These are phyloP conservation scores for Asterochloris erici DNA, from an alignment of 139 green algal species.

Conservation along the genomic window DNA sequence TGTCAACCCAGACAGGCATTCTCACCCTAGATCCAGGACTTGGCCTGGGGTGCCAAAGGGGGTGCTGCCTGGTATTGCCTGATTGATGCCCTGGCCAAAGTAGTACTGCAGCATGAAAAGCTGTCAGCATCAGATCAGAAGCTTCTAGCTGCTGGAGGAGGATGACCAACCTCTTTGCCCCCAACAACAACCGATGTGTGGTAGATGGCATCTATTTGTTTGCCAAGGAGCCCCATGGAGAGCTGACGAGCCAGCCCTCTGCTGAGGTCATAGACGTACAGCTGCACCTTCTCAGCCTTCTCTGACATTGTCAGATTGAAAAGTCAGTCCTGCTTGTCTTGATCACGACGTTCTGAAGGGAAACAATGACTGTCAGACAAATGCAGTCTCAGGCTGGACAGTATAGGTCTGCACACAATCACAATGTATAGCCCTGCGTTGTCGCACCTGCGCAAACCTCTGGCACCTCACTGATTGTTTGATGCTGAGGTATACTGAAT, in stretches of 20 bases:
- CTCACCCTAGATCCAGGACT: conserved; percentile 54
- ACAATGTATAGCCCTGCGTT: too few relatives aligned
- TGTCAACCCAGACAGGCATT: too few relatives aligned
- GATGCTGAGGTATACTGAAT: too few relatives aligned
- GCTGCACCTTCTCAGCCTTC: conserved; percentile 45
- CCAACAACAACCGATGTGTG: conserved; percentile 63
- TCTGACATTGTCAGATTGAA: conserved; percentile 1
- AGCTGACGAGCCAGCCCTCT: conserved; percentile 62
- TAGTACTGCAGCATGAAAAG: conserved; percentile 6
- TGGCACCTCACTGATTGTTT: too few relatives aligned
- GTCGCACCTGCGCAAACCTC: too few relatives aligned
- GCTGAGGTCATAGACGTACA: conserved; percentile 82
- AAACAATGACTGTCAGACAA: too few relatives aligned
- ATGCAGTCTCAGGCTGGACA: too few relatives aligned
- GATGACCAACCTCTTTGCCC: conserved; percentile 2
- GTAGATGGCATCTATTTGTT: conserved; percentile 63
- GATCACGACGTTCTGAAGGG: too few relatives aligned
- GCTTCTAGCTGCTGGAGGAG: too few relatives aligned
- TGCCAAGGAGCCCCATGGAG: conserved; percentile 60
- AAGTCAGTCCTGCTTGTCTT: too few relatives aligned
- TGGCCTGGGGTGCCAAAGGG: conserved; percentile 53
- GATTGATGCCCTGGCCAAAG: conserved; percentile 54
- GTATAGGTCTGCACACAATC: too few relatives aligned
- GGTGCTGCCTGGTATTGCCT: conserved; percentile 38
- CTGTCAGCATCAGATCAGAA: too few relatives aligned